Percentiles rank a stretch among this genome's conserved stretches.
Conservation (phyloP, 2,329 filamentous ascomycete genomes). For the Pseudohalonectria lignicola region DNA sequence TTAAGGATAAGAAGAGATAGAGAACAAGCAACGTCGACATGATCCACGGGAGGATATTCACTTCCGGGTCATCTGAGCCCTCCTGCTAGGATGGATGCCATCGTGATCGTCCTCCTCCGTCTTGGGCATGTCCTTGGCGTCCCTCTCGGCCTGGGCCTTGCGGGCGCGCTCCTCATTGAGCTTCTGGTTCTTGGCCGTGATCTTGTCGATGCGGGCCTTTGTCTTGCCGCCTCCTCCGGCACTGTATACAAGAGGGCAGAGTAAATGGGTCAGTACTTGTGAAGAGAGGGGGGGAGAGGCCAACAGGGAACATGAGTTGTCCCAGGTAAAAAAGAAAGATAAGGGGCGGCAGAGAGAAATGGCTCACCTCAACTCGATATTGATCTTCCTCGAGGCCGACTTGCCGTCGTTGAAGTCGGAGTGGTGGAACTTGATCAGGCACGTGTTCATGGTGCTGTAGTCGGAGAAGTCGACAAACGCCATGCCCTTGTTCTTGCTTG, state of each 20-base stretch:
- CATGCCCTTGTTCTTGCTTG: constrained; percentile 59
- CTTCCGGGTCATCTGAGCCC: constrained; percentile 18
- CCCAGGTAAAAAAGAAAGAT: constrained; percentile 1
- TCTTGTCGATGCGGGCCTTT: constrained; percentile 60
- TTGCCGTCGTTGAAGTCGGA: constrained; percentile 54
- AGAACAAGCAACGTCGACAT: no score
- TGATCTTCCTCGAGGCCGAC: constrained; percentile 61
- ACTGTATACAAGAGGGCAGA: constrained; percentile 25
- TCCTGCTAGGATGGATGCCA: constrained; percentile 41
- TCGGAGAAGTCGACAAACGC: constrained; percentile 84
- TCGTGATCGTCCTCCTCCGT: constrained; percentile 18
- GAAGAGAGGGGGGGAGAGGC: background rate
- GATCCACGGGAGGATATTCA: no score
- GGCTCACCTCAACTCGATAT: constrained; percentile 79
- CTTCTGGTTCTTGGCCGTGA: constrained; percentile 77
- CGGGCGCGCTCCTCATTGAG: constrained; percentile 54
- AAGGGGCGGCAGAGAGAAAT: constrained; percentile 1
- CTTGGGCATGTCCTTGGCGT: constrained; percentile 24
- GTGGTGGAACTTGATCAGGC: constrained; percentile 84
- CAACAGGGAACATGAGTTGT: background rate
- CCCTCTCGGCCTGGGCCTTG: constrained; percentile 31
- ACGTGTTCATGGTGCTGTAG: constrained; percentile 86
- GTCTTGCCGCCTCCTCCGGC: constrained; percentile 81
- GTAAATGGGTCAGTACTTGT: constrained; percentile 4
- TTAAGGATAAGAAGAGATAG: no score